Base-by-base conservation (phyloP, 2,329 filamentous ascomycete genomes). In the Sordariomycetes sp. region DNA sequence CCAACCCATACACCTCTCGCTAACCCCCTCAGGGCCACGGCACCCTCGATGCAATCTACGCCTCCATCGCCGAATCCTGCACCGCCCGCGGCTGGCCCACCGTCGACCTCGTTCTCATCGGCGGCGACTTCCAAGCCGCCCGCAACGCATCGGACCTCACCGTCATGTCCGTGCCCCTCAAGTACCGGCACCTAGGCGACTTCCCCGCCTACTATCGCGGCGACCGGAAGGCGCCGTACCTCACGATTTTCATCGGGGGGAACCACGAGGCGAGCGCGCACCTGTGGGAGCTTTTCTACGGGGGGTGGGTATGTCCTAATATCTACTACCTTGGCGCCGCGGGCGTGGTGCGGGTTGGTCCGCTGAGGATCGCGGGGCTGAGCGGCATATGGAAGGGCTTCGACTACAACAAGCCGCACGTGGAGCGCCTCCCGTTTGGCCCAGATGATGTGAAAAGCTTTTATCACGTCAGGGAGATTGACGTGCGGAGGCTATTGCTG, bases 321-420 rank as follows among this genome's bases (percentile, higher is more conserved):
- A 97, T 99, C 61, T 99, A 96, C 76, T 99, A 96, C 72, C 79
- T 97, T 69, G 94, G 94, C 54, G 89, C 90, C 36, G 90, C 94
- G 59, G 96, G 95, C 66, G 85, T 99, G 10, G 68, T 99, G 48
- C 85, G 86, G 20, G 76, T 95, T 35, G 92, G 92, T 0, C 86
- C 89, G 1, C 73, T 99, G 54, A 84, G 94, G 24, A 95, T 99
- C 60, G 89, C 90, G 39, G 92, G 87, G 5, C 76, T 97, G 68
- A 94, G 89, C 56, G 94, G 94, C 6, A 99, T 99, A 61, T 99
- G 89, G 88, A 96, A 96, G 69, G 87, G 85, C 1, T 87, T 85
- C 65, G 86, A 96, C 70, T 99, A 95, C 71, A 81, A 82, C 60
- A 91, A 87, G 68, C 76, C 86, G 10, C 92, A 97, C 66, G 80